These are phyloP conservation scores for Lachnellula arida DNA, from an alignment of 2,329 filamentous ascomycete genomes.

Conservation along the genomic window DNA sequence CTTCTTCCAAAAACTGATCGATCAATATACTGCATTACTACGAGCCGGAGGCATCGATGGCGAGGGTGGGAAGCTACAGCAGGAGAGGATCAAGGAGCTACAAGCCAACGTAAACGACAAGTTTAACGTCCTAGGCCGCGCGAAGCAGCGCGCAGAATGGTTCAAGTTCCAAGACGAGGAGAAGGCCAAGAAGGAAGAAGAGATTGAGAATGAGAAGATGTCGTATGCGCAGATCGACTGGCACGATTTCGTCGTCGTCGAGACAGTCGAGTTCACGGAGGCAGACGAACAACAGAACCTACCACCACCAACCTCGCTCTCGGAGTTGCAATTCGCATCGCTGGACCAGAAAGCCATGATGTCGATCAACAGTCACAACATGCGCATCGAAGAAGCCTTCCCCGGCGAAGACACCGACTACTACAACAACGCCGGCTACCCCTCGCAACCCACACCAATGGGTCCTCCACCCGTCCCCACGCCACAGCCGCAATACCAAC, in stretches of 20 bases:
- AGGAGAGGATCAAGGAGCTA: conserved; percentile 68
- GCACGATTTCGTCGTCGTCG: conserved; percentile 95
- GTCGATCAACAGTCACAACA: conserved; percentile 68
- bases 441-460: conserved; percentile 32
- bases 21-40: conserved; percentile 84
- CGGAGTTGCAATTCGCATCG: conserved; percentile 89
- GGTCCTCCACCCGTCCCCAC: conserved; percentile 38
- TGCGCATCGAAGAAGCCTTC: conserved; percentile 93
- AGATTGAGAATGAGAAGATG: conserved; percentile 73
- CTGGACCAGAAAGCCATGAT: conserved; percentile 92
- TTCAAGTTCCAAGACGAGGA: conserved; percentile 78
- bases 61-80: conserved; percentile 57
- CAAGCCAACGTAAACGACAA: conserved; percentile 73
- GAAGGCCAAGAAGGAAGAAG: conserved; percentile 83
- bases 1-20: conserved; percentile 87
- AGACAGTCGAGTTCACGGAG: conserved; percentile 89
- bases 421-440: conserved; percentile 45
- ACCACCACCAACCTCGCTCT: conserved; percentile 81
- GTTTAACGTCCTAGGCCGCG: conserved; percentile 72
- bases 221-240: conserved; percentile 87
- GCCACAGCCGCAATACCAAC: conserved; percentile 30
- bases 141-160: conserved; percentile 84
- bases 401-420: conserved; percentile 65
- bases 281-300: conserved; percentile 81
- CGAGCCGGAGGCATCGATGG: conserved; percentile 63